Percentiles rank a stretch among this genome's conserved stretches.
Evolutionary conservation across 208 protist species (phyloP).

Genomic region (Acanthamoeba healyi): DNA sequence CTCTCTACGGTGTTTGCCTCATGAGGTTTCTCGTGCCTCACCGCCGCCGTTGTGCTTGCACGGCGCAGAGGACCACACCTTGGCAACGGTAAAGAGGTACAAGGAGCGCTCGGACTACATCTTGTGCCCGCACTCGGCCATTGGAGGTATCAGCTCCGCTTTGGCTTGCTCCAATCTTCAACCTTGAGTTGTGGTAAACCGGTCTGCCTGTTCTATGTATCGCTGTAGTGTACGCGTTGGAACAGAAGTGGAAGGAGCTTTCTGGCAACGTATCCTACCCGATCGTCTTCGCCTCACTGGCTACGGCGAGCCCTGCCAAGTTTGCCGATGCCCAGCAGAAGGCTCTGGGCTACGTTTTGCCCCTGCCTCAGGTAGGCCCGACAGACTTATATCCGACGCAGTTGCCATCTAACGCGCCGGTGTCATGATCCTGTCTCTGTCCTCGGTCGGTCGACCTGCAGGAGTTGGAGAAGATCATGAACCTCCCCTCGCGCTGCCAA

Average conservation of each 20-base stretch:
- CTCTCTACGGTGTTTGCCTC: neutral
- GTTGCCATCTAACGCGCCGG: too few species aligned
- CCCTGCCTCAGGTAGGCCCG: neutral
- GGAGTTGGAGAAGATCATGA: conserved; percentile 62
- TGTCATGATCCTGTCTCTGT: too few species aligned
- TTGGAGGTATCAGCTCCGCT: conserved; percentile 42
- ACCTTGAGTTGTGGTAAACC: too few species aligned
- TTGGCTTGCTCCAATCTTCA: too few species aligned
- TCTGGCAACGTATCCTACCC: neutral
- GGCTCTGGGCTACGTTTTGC: conserved; percentile 25
- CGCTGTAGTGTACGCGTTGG: neutral
- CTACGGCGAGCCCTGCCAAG: conserved; percentile 63
- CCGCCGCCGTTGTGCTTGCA: neutral
- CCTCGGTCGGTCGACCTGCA: too few species aligned
- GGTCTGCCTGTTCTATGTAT: too few species aligned
- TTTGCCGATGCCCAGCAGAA: conserved; percentile 58
- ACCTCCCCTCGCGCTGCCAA: conserved; percentile 45
- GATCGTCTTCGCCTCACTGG: conserved; percentile 39
- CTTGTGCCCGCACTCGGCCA: conserved; percentile 68
- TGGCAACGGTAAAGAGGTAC: conserved; percentile 20
- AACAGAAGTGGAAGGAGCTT: conserved; percentile 19
- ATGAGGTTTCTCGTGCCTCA: neutral
- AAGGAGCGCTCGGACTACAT: conserved; percentile 4
- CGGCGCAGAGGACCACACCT: conserved; percentile 13
- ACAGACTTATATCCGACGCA: neutral